Evolutionary conservation across 2,329 filamentous ascomycete genomes (phyloP).

Genomic region (Claviceps spartinae): DNA sequence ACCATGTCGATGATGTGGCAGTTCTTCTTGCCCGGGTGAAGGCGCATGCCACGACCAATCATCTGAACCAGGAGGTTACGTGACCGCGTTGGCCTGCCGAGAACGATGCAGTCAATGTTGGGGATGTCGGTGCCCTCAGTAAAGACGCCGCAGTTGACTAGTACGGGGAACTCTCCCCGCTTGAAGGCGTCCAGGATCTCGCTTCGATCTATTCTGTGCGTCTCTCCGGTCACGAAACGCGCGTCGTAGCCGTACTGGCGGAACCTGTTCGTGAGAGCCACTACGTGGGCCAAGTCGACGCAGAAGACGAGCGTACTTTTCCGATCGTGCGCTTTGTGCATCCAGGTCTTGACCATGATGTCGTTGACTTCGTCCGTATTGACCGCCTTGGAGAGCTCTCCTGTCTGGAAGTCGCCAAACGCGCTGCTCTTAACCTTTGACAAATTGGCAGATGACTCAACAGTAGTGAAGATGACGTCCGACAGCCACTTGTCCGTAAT

Average conservation of each 20-base stretch:
- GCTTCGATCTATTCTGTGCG: constrained; percentile 52
- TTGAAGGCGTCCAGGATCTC: constrained; percentile 65
- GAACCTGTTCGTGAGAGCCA: constrained; percentile 61
- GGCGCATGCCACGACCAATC: constrained; percentile 86
- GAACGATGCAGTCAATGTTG: constrained; percentile 84
- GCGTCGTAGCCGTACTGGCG: constrained; percentile 69
- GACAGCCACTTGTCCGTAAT: constrained; percentile 84
- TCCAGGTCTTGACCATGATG: constrained; percentile 75
- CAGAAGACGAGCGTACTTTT: constrained; percentile 90
- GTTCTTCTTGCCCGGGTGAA: constrained; percentile 67
- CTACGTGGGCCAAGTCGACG: constrained; percentile 75
- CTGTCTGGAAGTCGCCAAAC: constrained; percentile 64
- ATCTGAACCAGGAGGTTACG: constrained; percentile 93
- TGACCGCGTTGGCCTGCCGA: constrained; percentile 80
- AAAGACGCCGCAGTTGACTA: constrained; percentile 91
- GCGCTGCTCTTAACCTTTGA: constrained; percentile 48
- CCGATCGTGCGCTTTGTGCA: constrained; percentile 56
- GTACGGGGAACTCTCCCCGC: constrained; percentile 63
- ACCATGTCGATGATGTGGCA: constrained; percentile 98
- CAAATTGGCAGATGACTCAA: constrained; percentile 69
- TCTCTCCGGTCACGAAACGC: constrained; percentile 73
- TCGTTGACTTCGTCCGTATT: constrained; percentile 75
- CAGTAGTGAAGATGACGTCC: constrained; percentile 87
- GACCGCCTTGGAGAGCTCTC: constrained; percentile 66
- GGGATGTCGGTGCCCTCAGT: constrained; percentile 97